Evolutionary conservation across 306 rosid species (phyloP).

Genomic region (Carpinus viminea): DNA sequence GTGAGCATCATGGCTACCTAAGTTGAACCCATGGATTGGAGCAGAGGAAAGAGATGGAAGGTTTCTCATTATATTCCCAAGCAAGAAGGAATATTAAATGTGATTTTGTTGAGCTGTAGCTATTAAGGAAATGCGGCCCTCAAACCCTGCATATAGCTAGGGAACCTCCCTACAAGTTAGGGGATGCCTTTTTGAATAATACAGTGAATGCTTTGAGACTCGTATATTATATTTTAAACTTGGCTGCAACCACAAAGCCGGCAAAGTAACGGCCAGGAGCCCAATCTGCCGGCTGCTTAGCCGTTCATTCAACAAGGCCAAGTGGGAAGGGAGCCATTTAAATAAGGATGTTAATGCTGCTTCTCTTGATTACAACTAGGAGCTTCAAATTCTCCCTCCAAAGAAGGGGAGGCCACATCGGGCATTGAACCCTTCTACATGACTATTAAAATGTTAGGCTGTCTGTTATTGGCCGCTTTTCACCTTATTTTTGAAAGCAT

Average conservation of each 20-base stretch:
- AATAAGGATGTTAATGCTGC: conserved; percentile 39
- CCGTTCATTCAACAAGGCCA: conserved; percentile 27
- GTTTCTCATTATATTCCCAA: neutral
- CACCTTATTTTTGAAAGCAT: too few relatives aligned
- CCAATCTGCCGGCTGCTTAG: conserved; percentile 41
- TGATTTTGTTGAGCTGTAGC: neutral
- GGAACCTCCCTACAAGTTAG: neutral
- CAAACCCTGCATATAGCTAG: neutral
- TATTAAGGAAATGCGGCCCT: neutral
- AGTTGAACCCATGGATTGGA: neutral
- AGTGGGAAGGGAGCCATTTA: conserved; percentile 29
- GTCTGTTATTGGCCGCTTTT: too few relatives aligned
- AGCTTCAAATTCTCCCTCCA: conserved; percentile 45
- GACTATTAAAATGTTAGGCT: neutral
- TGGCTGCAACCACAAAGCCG: conserved; percentile 35
- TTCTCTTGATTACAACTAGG: conserved; percentile 38
- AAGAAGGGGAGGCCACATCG: conserved; percentile 30
- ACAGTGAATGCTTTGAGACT: neutral
- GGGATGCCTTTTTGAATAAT: neutral
- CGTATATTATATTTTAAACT: neutral
- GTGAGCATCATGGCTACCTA: neutral
- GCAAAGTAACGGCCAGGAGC: conserved; percentile 45
- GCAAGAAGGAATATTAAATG: neutral
- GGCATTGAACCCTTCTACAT: neutral
- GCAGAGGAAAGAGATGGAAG: neutral